Percentiles rank a stretch among this genome's conserved stretches.
These are phyloP conservation scores for Trifolium dubium DNA, from an alignment of 306 rosid species.

Conservation along the genomic window DNA sequence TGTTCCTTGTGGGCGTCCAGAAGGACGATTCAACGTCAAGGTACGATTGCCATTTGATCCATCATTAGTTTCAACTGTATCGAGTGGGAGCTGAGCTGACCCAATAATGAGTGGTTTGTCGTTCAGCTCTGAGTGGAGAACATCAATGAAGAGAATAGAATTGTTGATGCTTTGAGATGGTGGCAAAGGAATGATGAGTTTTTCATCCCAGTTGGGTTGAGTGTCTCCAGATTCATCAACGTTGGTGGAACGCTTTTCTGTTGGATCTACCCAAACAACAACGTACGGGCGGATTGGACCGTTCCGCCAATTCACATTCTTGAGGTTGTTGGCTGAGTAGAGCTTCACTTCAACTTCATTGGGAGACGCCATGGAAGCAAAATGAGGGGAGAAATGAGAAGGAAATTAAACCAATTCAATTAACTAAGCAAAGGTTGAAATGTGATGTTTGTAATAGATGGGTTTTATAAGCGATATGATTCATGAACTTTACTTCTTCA, in stretches of 20 bases:
- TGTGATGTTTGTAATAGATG: not conserved
- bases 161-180: slow-evolving; percentile 48
- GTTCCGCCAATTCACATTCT: slow-evolving; percentile 79
- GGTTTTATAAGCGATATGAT: not conserved
- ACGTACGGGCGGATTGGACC: slow-evolving; percentile 65
- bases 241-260: slow-evolving; percentile 45
- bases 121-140: slow-evolving; percentile 51
- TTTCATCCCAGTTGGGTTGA: slow-evolving; percentile 63
- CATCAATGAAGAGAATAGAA: slow-evolving; percentile 53
- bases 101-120: slow-evolving; percentile 65
- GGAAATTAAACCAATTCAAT: not conserved
- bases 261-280: slow-evolving; percentile 74
- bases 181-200: slow-evolving; percentile 48
- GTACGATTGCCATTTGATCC: slow-evolving; percentile 12
- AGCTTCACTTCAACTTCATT: slow-evolving; percentile 59
- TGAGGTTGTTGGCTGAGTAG: slow-evolving; percentile 57
- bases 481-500: not conserved
- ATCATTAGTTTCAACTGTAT: not conserved
- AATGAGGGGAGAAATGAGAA: not conserved
- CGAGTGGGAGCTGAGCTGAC: slow-evolving; percentile 44
- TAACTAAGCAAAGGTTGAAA: not conserved
- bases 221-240: slow-evolving; percentile 60
- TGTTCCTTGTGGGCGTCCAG: slow-evolving; percentile 76
- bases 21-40: slow-evolving; percentile 65
- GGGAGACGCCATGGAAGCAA: slow-evolving; percentile 23